phyloP scores from a whole-genome alignment of 139 green algal species.

The Deuterostichococcus epilithicus region DNA sequence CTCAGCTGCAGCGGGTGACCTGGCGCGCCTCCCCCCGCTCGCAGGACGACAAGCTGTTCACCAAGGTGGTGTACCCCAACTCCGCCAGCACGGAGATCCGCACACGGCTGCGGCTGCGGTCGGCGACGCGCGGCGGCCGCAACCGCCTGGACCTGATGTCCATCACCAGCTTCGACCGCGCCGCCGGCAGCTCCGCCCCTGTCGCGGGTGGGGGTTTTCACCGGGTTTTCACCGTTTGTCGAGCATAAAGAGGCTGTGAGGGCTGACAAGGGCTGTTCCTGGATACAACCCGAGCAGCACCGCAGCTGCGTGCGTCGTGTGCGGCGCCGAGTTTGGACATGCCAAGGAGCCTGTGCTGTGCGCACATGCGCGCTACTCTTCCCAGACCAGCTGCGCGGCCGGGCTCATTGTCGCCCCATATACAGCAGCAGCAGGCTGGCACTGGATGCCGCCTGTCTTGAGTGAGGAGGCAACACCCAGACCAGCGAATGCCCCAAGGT shows the following conservation, averaged over 20 bases:
- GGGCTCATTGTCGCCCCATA: background rate
- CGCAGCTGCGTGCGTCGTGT: background rate
- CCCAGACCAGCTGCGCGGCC: background rate
- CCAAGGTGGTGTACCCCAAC: conserved; percentile 56
- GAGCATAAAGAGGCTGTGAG: background rate
- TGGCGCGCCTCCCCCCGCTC: background rate
- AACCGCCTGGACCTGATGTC: conserved; percentile 72
- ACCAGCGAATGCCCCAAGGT: no score
- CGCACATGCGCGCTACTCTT: background rate
- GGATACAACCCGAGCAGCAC: background rate
- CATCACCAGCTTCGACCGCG: conserved; percentile 62
- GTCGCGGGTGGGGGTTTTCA: conserved; percentile 12
- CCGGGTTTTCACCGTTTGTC: background rate
- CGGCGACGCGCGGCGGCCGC: conserved; percentile 56
- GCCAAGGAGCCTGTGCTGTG: background rate
- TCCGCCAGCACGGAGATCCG: conserved; percentile 62
- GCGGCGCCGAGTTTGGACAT: no score
- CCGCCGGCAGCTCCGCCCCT: conserved; percentile 18
- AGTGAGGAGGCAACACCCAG: no score
- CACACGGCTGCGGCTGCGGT: conserved; percentile 51
- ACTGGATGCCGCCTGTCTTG: background rate
- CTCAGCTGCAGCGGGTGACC: no score
- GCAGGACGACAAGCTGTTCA: conserved; percentile 43
- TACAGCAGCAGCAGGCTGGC: background rate
- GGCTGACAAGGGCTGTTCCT: no score